Evolutionary conservation across 305 asterid genomes (phyloP).

Genomic region (Fraxinus platypoda): DNA sequence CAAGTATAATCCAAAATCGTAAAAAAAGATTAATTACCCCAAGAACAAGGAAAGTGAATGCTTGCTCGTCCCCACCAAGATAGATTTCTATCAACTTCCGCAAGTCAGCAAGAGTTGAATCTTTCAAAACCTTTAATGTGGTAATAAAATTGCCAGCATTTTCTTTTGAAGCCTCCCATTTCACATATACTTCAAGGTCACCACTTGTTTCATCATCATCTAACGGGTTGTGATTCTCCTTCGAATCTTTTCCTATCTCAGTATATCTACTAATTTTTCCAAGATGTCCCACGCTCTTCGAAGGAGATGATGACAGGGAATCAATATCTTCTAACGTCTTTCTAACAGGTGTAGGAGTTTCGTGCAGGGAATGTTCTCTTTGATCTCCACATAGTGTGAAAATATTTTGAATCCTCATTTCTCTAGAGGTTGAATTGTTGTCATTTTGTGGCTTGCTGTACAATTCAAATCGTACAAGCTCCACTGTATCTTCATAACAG

Average conservation of each 20-base stretch:
- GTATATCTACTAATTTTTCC: slow-evolving; percentile 17
- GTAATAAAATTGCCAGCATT: slow-evolving; percentile 65
- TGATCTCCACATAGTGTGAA: slow-evolving; percentile 63
- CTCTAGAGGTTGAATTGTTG: slow-evolving; percentile 25
- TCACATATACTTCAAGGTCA: slow-evolving; percentile 38
- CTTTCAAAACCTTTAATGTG: slow-evolving; percentile 53
- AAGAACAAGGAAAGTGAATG: slow-evolving; percentile 64
- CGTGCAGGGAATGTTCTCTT: slow-evolving; percentile 47
- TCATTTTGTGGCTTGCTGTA: background rate
- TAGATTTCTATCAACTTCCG: slow-evolving; percentile 71
- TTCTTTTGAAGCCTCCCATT: slow-evolving; percentile 85
- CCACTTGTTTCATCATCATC: slow-evolving; percentile 18
- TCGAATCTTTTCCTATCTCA: slow-evolving; percentile 29
- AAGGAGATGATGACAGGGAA: background rate
- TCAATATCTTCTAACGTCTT: slow-evolving; percentile 18
- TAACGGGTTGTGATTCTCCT: slow-evolving; percentile 37
- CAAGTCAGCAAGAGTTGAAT: slow-evolving; percentile 72
- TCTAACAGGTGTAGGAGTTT: slow-evolving; percentile 26
- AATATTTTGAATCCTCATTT: slow-evolving; percentile 56
- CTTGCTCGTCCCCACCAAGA: slow-evolving; percentile 56
- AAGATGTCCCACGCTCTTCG: background rate
- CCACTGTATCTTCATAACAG: background rate
- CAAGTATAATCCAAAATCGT: background rate
- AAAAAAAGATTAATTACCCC: slow-evolving; percentile 39
- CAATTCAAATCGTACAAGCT: background rate